These are phyloP conservation scores for Rachicladosporium sp. DNA, from an alignment of 2,329 filamentous ascomycete species.

Conservation along the genomic window DNA sequence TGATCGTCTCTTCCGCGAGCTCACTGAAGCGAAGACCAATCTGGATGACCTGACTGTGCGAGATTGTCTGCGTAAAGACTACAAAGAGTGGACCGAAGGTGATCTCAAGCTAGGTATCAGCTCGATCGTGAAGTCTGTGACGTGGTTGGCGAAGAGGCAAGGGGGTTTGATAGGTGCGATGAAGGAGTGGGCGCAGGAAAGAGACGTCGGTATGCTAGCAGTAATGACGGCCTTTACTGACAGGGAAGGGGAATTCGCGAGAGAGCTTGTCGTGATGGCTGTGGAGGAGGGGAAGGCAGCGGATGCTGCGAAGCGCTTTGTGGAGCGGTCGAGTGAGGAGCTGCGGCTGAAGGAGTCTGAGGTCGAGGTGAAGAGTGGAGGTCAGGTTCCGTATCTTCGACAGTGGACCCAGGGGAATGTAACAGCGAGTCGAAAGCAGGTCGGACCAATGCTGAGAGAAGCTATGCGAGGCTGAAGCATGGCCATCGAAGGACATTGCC, in stretches of 20 bases:
- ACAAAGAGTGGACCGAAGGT: slow-evolving; percentile 61
- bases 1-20: slow-evolving; percentile 44
- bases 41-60: slow-evolving; percentile 47
- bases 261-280: slow-evolving; percentile 57
- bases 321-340: slow-evolving; percentile 29
- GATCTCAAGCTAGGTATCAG: slow-evolving; percentile 52
- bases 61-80: slow-evolving; percentile 69
- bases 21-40: slow-evolving; percentile 55
- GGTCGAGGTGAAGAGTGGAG: slow-evolving; percentile 2
- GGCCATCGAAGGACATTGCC: background rate
- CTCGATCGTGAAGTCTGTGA: slow-evolving; percentile 50
- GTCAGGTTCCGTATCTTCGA: slow-evolving; percentile 35
- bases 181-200: slow-evolving; percentile 42
- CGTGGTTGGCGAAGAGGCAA: slow-evolving; percentile 46
- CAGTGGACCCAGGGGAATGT: slow-evolving; percentile 56
- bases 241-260: slow-evolving; percentile 42
- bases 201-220: slow-evolving; percentile 47
- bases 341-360: slow-evolving; percentile 46
- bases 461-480: slow-evolving; percentile 20
- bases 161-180: slow-evolving; percentile 41
- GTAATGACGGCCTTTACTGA: slow-evolving; percentile 57
- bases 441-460: slow-evolving; percentile 46
- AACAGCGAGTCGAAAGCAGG: slow-evolving; percentile 49
- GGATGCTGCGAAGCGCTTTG: slow-evolving; percentile 45
- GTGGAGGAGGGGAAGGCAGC: slow-evolving; percentile 38